Evolutionary conservation across 1,139 yeast species (phyloP), one percentile per base, ranked within the genome.

Genomic region (Taiozyma sp.): DNA sequence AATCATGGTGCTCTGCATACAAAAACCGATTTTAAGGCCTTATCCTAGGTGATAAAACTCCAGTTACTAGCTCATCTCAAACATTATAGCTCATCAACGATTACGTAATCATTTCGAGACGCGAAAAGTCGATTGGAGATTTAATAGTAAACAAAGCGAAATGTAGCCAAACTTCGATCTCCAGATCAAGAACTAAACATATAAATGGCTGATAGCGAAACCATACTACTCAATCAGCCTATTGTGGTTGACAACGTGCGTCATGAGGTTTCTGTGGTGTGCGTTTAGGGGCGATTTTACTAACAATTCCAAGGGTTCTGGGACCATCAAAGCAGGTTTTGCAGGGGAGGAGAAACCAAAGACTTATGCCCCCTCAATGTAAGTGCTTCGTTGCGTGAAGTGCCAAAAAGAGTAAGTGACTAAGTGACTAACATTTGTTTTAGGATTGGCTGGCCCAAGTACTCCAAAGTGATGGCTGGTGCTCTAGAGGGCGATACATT

Each of bases 301-400:
- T 39, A 7, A 29, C 5, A 28, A 38, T 27, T 19, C 6, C 30
- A 14, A 72, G 76, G 98, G 98, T n/a, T 85, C 96, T 5, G 96
- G 96, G 2, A 78, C 80, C 47, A 74, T 91, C 51, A 87, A 90
- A 65, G 91, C 96, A 0, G 98, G 98, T 1, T 88, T 92, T 69
- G 96, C 97, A 1, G 97, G 97, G 19, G 95, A 88, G 59, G 95
- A 89, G 51, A 78, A 75, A 58, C 98, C 98, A 4, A 78, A 81
- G 59, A 68, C 81, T 42, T 77, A 71, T 53, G 71, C 77, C 24
- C 78, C 80, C 10, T 61, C 79, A 23, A 67, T 69, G 73, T 72
- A 61, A 45, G 74, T 66, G 9, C n/a, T 14, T 14, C 6, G 9
- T n/a, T 14, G 9, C 13, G 19, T n/a, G 16, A n/a, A 14, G 19